phyloP scores from a whole-genome alignment of 139 green algal species.

The Chlamydomonas sp. region DNA sequence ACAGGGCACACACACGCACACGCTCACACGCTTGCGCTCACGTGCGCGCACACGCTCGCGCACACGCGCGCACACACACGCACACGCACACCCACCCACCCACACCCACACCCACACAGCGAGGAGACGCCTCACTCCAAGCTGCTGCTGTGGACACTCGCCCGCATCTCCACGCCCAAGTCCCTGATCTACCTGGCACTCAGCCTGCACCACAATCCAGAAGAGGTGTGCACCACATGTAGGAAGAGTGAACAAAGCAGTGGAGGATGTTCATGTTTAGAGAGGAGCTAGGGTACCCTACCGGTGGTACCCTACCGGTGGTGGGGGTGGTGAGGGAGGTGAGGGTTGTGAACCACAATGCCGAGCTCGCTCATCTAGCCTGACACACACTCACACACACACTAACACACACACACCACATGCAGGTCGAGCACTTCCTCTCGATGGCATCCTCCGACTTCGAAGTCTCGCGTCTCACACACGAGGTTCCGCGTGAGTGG shows the following conservation, averaged over 20 bases:
- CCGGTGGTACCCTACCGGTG: background rate
- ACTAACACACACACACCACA: background rate
- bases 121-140: conserved; percentile 39
- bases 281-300: background rate
- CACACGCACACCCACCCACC: background rate
- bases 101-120: conserved; percentile 11
- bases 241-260: background rate
- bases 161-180: conserved; percentile 18
- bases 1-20: background rate
- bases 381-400: background rate
- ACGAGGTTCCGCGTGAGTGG: conserved; percentile 12
- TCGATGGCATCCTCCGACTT: background rate
- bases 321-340: background rate
- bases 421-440: conserved; percentile 16
- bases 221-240: conserved; percentile 11
- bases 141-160: conserved; percentile 40
- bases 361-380: background rate
- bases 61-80: too few relatives aligned
- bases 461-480: background rate
- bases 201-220: conserved; percentile 45
- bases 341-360: background rate
- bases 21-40: background rate
- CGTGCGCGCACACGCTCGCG: background rate
- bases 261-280: background rate
- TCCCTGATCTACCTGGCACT: conserved; percentile 37